These are phyloP conservation scores for Pseudohalonectria lignicola DNA, from an alignment of 2,329 filamentous ascomycete genomes.

Conservation along the genomic window DNA sequence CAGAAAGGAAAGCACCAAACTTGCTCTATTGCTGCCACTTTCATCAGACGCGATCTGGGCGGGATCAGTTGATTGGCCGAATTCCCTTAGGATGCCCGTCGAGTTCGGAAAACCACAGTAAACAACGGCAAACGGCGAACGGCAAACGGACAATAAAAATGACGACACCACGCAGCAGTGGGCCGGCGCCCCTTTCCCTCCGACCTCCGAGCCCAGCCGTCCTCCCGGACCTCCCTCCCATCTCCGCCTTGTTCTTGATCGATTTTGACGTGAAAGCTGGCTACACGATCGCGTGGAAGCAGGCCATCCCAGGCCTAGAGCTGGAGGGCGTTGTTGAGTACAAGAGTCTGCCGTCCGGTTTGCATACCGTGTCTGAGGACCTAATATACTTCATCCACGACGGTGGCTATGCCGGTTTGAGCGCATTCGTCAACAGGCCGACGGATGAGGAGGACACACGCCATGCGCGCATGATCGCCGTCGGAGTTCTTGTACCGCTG, in stretches of 20 bases:
- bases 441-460: slow-evolving; percentile 67
- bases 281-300: slow-evolving; percentile 86
- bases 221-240: slow-evolving; percentile 40
- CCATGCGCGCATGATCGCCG: slow-evolving; percentile 85
- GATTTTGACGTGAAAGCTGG: slow-evolving; percentile 88
- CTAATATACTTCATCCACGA: slow-evolving; percentile 90
- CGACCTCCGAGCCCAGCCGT: slow-evolving; percentile 2
- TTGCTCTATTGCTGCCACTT: no score
- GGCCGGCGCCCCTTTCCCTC: slow-evolving; percentile 3
- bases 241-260: slow-evolving; percentile 78
- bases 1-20: no score
- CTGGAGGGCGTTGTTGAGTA: slow-evolving; percentile 88
- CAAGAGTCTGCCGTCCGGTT: slow-evolving; percentile 86
- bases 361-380: slow-evolving; percentile 82
- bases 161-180: slow-evolving; percentile 3
- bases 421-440: slow-evolving; percentile 78
- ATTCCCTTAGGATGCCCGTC: no score
- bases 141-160: no score
- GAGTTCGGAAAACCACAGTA: no score
- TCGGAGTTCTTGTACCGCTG: slow-evolving; percentile 78
- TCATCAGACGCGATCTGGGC: no score
- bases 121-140: no score
- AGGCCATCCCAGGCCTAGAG: slow-evolving; percentile 54
- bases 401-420: slow-evolving; percentile 70
- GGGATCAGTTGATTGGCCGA: no score